Conservation (phyloP, 805 yeast genomes). For the Scheffersomyces amazonensis region DNA sequence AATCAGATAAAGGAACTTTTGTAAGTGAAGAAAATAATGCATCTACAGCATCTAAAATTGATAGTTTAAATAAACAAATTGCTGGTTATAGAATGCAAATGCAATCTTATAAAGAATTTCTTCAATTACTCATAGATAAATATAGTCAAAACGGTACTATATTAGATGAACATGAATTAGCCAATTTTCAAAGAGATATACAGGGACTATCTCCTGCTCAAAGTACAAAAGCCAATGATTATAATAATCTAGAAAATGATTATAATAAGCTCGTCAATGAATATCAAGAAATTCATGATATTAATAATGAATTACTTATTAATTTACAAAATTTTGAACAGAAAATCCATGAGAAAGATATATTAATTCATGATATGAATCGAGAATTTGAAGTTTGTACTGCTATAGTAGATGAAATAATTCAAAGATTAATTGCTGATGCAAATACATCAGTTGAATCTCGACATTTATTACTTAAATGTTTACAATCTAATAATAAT, state of each 20-base stretch:
- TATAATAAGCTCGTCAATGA: constrained; percentile 18
- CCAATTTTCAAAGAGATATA: constrained; percentile 15
- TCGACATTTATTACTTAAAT: constrained; percentile 12
- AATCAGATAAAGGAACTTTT: not conserved
- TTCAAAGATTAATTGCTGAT: constrained; percentile 15
- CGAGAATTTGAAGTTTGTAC: constrained; percentile 11
- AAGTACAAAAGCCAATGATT: constrained; percentile 5
- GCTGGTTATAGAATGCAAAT: constrained; percentile 37
- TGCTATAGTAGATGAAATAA: constrained; percentile 16
- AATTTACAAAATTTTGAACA: constrained; percentile 33
- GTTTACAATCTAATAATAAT: constrained; percentile 12
- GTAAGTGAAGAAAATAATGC: not conserved
- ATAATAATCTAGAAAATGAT: constrained; percentile 15
- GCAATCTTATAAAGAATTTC: constrained; percentile 36
- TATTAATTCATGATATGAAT: constrained; percentile 10
- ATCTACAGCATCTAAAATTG: constrained; percentile 19
- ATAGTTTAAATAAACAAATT: constrained; percentile 31
- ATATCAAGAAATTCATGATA: constrained; percentile 31
- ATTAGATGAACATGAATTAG: constrained; percentile 18
- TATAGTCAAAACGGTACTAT: constrained; percentile 1
- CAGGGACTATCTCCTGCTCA: constrained; percentile 9
- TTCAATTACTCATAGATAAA: constrained; percentile 33
- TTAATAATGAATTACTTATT: constrained; percentile 37
- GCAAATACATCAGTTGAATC: constrained; percentile 14
- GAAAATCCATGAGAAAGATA: constrained; percentile 28